Evolutionary conservation across 129 eudicot species (phyloP).

Genomic region (Pseudognaphalium luteoalbum): DNA sequence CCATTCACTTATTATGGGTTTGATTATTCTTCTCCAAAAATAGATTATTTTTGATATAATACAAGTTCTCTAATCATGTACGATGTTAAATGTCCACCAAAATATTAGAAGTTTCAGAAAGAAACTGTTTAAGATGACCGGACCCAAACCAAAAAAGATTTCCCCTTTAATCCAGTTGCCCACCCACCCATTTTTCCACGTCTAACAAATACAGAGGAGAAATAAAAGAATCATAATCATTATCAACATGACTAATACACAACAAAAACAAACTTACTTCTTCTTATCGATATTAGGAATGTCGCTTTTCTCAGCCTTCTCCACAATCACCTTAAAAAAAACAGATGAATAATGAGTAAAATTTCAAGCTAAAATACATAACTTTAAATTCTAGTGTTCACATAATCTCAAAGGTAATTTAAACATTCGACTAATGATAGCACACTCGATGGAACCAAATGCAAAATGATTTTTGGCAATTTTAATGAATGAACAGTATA

Average conservation of each 20-base stretch:
- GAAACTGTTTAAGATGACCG: neutral
- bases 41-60: no score
- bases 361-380: neutral
- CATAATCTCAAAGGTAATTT: neutral
- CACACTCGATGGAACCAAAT: no score
- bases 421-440: neutral
- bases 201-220: neutral
- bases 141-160: neutral
- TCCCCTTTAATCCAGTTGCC: neutral
- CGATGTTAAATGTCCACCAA: no score
- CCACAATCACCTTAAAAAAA: constrained; percentile 65
- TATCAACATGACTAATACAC: neutral
- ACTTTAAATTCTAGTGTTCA: neutral
- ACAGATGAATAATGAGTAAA: constrained; percentile 1
- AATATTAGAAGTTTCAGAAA: no score
- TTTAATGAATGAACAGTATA: no score
- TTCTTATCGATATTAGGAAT: constrained; percentile 74
- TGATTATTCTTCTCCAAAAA: no score
- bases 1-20: neutral
- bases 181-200: neutral
- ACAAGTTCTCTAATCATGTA: neutral
- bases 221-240: neutral
- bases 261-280: constrained; percentile 46
- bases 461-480: no score
- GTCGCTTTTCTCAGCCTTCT: constrained; percentile 68